Evolutionary conservation across 805 yeast species (phyloP).

Genomic region (Hanseniaspora pseudoguilliermondii): DNA sequence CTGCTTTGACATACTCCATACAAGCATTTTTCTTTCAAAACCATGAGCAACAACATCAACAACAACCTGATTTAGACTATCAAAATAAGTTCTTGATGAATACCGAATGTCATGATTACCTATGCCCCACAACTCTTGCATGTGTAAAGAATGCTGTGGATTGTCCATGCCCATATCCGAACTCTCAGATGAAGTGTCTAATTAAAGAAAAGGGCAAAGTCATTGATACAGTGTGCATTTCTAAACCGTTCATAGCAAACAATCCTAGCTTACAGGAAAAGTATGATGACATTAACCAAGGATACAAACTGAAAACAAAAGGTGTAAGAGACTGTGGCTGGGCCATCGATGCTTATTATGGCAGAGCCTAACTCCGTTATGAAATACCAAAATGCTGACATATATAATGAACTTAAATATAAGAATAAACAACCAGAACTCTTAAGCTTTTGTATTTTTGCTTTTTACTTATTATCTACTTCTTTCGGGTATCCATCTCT

Average conservation of each 20-base stretch:
- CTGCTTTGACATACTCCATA: not conserved
- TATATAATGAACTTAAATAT: not conserved
- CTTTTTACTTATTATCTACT: slow-evolving; percentile 50
- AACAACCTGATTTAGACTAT: slow-evolving; percentile 18
- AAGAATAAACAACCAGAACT: too few species aligned
- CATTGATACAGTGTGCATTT: slow-evolving; percentile 57
- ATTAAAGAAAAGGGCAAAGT: slow-evolving; percentile 44
- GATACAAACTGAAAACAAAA: slow-evolving; percentile 34
- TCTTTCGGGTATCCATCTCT: slow-evolving; percentile 76
- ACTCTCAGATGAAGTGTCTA: slow-evolving; percentile 68
- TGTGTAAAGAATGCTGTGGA: slow-evolving; percentile 60
- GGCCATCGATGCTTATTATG: slow-evolving; percentile 62
- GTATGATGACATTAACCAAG: slow-evolving; percentile 35
- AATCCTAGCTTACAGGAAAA: slow-evolving; percentile 28
- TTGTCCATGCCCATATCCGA: slow-evolving; percentile 87
- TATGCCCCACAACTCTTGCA: slow-evolving; percentile 70
- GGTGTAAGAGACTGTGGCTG: slow-evolving; percentile 74
- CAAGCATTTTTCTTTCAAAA: slow-evolving; percentile 28
- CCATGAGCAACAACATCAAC: slow-evolving; percentile 27
- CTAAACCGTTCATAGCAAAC: slow-evolving; percentile 50
- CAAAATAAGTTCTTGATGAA: slow-evolving; percentile 29
- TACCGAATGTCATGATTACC: slow-evolving; percentile 44
- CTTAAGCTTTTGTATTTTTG: not conserved
- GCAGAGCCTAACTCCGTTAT: slow-evolving; percentile 29
- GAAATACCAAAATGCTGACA: not conserved